Conservation (phyloP, 805 yeast genomes). For the Candida adriatica region DNA sequence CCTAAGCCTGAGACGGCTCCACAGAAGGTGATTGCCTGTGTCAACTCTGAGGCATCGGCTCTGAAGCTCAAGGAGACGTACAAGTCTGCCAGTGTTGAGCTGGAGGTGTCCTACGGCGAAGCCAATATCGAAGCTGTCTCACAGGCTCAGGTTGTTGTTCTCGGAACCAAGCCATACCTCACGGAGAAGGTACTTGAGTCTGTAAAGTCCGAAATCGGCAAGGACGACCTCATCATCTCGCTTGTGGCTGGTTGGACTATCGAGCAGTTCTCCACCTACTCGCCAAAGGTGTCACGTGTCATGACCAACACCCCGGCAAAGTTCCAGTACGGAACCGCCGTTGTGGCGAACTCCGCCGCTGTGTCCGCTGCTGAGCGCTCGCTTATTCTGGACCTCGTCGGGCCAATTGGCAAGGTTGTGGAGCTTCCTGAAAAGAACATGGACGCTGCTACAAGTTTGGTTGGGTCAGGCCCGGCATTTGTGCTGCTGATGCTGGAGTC, state of each 20-base stretch:
- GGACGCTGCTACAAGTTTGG: slow-evolving; percentile 93
- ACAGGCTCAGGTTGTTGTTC: slow-evolving; percentile 60
- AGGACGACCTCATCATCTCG: slow-evolving; percentile 61
- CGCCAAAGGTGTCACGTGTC: slow-evolving; percentile 69
- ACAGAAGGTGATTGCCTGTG: slow-evolving; percentile 69
- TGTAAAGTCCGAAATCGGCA: slow-evolving; percentile 24
- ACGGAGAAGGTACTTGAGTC: slow-evolving; percentile 51
- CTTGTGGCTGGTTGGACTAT: slow-evolving; percentile 92
- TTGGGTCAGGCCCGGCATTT: slow-evolving; percentile 97
- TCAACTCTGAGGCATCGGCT: slow-evolving; percentile 47
- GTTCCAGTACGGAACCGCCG: slow-evolving; percentile 91
- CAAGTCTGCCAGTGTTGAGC: slow-evolving; percentile 34
- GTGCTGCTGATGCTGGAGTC: slow-evolving; percentile 85
- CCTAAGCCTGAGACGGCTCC: slow-evolving; percentile 46
- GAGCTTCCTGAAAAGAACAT: slow-evolving; percentile 82
- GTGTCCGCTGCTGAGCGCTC: slow-evolving; percentile 39
- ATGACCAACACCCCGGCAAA: slow-evolving; percentile 98
- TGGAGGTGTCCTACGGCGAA: slow-evolving; percentile 45
- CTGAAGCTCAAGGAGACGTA: slow-evolving; percentile 41
- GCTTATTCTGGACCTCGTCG: slow-evolving; percentile 42
- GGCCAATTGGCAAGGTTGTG: slow-evolving; percentile 59
- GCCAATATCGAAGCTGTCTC: slow-evolving; percentile 53
- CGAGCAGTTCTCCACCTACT: slow-evolving; percentile 47
- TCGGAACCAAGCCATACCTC: slow-evolving; percentile 87
- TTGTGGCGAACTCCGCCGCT: slow-evolving; percentile 62